phyloP scores from a whole-genome alignment of 768 basidiomycete species.

The Suillus tomentosus region DNA sequence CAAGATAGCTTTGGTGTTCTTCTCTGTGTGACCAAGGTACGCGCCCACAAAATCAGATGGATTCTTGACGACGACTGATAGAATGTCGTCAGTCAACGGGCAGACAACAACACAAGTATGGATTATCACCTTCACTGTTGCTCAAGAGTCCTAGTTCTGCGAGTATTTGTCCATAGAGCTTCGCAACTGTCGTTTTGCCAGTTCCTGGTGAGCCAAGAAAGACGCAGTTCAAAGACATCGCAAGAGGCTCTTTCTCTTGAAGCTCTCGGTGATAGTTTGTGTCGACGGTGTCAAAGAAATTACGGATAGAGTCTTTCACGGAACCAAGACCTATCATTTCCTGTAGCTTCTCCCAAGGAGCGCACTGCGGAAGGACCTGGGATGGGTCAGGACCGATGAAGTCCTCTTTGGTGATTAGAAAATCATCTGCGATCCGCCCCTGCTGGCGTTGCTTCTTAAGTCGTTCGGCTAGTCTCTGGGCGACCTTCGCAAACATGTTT shows the following conservation, averaged over 20 bases:
- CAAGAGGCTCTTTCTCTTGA: conserved; percentile 51
- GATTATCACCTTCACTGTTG: conserved; percentile 62
- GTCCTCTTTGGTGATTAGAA: conserved; percentile 53
- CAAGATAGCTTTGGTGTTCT: conserved; percentile 64
- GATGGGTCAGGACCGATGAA: conserved; percentile 68
- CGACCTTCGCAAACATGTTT: conserved; percentile 48
- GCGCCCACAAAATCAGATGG: conserved; percentile 70
- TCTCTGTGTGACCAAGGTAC: conserved; percentile 60
- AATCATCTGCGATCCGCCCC: conserved; percentile 48
- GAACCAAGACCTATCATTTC: conserved; percentile 52
- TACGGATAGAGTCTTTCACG: conserved; percentile 57
- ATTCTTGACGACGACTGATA: conserved; percentile 62
- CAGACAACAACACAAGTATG: neutral
- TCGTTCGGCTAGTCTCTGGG: conserved; percentile 55
- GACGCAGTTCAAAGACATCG: conserved; percentile 60
- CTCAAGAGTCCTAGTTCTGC: conserved; percentile 65
- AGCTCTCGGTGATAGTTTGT: conserved; percentile 65
- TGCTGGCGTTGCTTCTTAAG: conserved; percentile 41
- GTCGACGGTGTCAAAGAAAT: conserved; percentile 46
- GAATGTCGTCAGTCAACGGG: neutral
- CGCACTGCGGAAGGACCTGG: conserved; percentile 43
- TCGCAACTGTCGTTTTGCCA: conserved; percentile 71
- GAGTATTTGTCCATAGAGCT: conserved; percentile 64
- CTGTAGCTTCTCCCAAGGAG: conserved; percentile 55
- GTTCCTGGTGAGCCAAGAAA: conserved; percentile 73